phyloP scores from a whole-genome alignment of 179 eudicot genomes.

The Spinacia oleracea region DNA sequence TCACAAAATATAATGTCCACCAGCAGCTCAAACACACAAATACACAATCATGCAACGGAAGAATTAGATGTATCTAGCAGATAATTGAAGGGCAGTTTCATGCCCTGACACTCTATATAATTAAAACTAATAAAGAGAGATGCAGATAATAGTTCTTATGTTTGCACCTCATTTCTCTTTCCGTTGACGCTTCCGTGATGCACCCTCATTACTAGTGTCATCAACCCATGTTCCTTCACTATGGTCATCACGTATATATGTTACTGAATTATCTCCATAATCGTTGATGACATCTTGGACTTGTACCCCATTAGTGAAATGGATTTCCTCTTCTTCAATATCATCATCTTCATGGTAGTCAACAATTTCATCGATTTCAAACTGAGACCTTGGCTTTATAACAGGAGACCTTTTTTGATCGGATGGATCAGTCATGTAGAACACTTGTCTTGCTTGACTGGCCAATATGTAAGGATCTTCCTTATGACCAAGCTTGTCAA shows the following conservation, averaged over 20 bases:
- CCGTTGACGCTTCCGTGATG: background rate
- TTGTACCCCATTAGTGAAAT: background rate
- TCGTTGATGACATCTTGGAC: background rate
- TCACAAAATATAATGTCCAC: no score
- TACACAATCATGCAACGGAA: no score
- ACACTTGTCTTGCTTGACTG: constrained; percentile 6
- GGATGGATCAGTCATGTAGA: background rate
- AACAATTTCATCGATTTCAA: background rate
- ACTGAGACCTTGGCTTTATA: constrained; percentile 1
- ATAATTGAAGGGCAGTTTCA: no score
- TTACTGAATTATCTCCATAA: background rate
- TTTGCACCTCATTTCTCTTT: background rate
- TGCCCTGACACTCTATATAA: no score
- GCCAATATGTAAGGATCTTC: constrained; percentile 12
- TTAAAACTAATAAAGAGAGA: no score
- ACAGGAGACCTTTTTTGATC: background rate
- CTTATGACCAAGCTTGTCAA: background rate
- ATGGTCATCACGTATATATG: background rate
- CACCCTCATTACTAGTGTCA: background rate
- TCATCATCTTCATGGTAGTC: constrained; percentile 1
- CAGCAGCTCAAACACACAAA: no score
- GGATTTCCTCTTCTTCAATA: background rate
- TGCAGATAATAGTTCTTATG: no score
- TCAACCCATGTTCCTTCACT: background rate
- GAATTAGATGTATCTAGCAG: no score